phyloP scores from a whole-genome alignment of 129 eudicot species.

The Helianthus annuus region HanXRQr2.0-SUNRISE NC_035440.2:33643755-33644254 shows the following conservation, averaged over 20 bases:
- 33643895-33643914: too few relatives aligned
- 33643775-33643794: too few relatives aligned
- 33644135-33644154: conserved; percentile 35
- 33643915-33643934: background rate
- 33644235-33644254: conserved; percentile 21
- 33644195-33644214: conserved; percentile 36
- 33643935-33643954: background rate
- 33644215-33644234: conserved; percentile 28
- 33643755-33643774: too few relatives aligned
- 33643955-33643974: conserved; percentile 7
- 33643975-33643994: conserved; percentile 18
- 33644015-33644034: conserved; percentile 12
- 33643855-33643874: too few relatives aligned
- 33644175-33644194: conserved; percentile 26
- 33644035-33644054: background rate
- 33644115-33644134: conserved; percentile 30
- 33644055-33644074: conserved; percentile 19
- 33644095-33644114: conserved; percentile 30
- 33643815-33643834: too few relatives aligned
- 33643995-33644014: conserved; percentile 1
- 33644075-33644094: conserved; percentile 18
- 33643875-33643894: too few relatives aligned
- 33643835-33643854: too few relatives aligned
- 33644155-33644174: conserved; percentile 15
- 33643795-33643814: too few relatives aligned